Percentiles rank a stretch among this genome's conserved stretches.
Conservation (phyloP, 495 filamentous ascomycete species). For the Daldinia childiae region DNA sequence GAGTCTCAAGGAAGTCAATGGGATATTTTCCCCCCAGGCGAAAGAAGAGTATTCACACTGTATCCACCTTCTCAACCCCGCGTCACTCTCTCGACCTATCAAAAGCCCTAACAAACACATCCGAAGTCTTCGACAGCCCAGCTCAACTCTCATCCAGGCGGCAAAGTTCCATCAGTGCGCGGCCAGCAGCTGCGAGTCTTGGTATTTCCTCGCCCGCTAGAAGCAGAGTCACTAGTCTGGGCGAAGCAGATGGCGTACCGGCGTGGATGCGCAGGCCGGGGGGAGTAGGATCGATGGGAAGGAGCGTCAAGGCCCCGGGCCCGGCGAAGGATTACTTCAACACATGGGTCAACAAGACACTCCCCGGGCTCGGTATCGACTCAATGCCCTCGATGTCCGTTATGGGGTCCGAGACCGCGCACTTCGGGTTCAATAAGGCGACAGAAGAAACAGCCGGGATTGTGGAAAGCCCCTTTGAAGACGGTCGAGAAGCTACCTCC, state of each 20-base stretch:
- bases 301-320: slow-evolving; percentile 73
- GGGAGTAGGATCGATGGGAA: slow-evolving; percentile 81
- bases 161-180: slow-evolving; percentile 47
- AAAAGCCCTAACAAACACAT: slow-evolving; percentile 48
- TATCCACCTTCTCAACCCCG: slow-evolving; percentile 67
- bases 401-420: slow-evolving; percentile 59
- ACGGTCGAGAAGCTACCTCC: slow-evolving; percentile 50
- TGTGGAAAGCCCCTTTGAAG: slow-evolving; percentile 61
- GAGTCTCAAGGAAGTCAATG: slow-evolving; percentile 79
- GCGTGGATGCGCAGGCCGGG: slow-evolving; percentile 79
- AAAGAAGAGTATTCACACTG: slow-evolving; percentile 73
- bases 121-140: slow-evolving; percentile 48
- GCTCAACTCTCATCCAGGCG: slow-evolving; percentile 53
- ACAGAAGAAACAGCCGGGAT: slow-evolving; percentile 49
- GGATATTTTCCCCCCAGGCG: slow-evolving; percentile 93
- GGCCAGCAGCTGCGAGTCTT: slow-evolving; percentile 38
- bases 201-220: slow-evolving; percentile 44
- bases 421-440: slow-evolving; percentile 57
- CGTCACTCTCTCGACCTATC: slow-evolving; percentile 70
- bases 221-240: slow-evolving; percentile 45
- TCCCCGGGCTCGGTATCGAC: slow-evolving; percentile 74
- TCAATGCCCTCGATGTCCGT: slow-evolving; percentile 63
- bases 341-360: slow-evolving; percentile 77
- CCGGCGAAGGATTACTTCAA: slow-evolving; percentile 84
- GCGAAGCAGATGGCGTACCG: slow-evolving; percentile 48